Base-by-base conservation (phyloP, 1,284 basidiomycete genomes). In the Cystobasidium sp. region DNA sequence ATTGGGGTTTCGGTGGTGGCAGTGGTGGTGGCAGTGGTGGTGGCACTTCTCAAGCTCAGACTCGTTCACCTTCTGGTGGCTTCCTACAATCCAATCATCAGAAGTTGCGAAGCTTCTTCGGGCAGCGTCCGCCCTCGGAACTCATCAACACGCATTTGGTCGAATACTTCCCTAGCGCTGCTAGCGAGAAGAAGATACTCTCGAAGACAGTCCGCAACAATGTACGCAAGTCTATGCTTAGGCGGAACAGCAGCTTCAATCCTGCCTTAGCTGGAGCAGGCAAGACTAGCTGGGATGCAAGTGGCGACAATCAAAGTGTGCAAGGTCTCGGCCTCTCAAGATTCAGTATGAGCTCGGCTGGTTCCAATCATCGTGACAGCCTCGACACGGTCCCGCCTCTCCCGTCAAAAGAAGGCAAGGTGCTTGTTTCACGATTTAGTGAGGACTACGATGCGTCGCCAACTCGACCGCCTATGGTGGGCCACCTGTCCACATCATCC, bases 141-240 rank as follows among this genome's bases (percentile, higher is more conserved):
- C 88, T 99, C 78, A 99, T 99, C 84, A 93, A 94, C 43, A 96
- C 87, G n/a, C 94, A 99, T 81, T 83, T 99, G 55, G 89, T 91
- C 22, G 95, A 97, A 75, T 99, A 92, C 85, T 99, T 99, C 88
- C 97, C 96, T 0, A 87, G 88, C 75, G 91, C 93, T 0, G 51
- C 70, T 14, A 65, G 44, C 24, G 93, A 97, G 84, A 93, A 91
- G 84, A 93, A 91, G 81, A 90, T 91, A 55, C 84, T 97, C 67
- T 88, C 91, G 79, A 90, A 93, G 73, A 93, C 92, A 1, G 84
- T 83, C 0, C 85, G 94, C 55, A 88, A 95, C 81, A 94, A 92
- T 80, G 91, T 95, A 16, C 66, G 79, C 20, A 76, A 74, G 55
- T 78, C 77, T 6, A 80, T 80, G 78, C 59, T 75, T 22, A 72